phyloP scores from a whole-genome alignment of 1,284 basidiomycete genomes.

The Boletellus deceptivus region DNA sequence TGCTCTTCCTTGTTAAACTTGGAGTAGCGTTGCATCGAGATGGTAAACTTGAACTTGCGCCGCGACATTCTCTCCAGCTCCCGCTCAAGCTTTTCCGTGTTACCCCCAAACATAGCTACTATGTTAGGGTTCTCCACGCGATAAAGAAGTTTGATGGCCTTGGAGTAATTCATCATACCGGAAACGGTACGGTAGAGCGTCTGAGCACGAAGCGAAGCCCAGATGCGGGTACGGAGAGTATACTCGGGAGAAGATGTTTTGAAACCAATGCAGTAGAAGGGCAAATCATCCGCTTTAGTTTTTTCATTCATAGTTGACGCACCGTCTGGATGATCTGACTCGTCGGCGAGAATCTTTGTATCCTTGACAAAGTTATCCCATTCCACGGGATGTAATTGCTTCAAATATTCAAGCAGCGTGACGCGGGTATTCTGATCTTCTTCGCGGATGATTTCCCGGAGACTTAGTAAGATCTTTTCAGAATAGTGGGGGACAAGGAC shows the following conservation, averaged over 20 bases:
- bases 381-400: constrained; percentile 98
- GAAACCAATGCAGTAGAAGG: constrained; percentile 99
- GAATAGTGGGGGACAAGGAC: constrained; percentile 96
- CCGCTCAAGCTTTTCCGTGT: constrained; percentile 94
- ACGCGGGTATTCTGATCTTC: constrained; percentile 96
- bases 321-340: constrained; percentile 66
- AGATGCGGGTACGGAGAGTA: constrained; percentile 97
- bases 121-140: constrained; percentile 99
- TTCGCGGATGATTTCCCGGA: constrained; percentile 95
- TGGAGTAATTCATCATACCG: constrained; percentile 99
- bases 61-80: constrained; percentile 97
- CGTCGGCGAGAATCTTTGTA: constrained; percentile 98
- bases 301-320: constrained; percentile 72
- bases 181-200: constrained; percentile 99
- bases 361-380: constrained; percentile 99
- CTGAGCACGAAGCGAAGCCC: constrained; percentile 98
- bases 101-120: constrained; percentile 94
- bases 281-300: constrained; percentile 88
- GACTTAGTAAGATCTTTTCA: constrained; percentile 91
- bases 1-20: constrained; percentile 99
- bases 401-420: constrained; percentile 93
- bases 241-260: constrained; percentile 99
- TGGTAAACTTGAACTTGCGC: constrained; percentile 98
- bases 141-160: constrained; percentile 98
- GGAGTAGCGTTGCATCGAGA: constrained; percentile 99